phyloP scores from a whole-genome alignment of 2,329 filamentous ascomycete species.

The Emmonsiellopsis sp. region DNA sequence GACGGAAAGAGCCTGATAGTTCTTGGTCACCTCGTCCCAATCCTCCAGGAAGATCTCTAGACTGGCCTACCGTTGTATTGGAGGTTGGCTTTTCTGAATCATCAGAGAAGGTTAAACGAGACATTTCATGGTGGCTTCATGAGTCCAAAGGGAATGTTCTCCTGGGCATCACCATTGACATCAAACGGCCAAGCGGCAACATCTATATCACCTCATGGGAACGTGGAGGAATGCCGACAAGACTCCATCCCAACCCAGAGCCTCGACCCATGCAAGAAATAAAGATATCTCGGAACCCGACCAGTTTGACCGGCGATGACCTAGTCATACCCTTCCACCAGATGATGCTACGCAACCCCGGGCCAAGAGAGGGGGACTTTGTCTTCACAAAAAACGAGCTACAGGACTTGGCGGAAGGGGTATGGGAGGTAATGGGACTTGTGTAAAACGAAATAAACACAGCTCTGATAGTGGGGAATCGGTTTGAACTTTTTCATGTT shows the following conservation, averaged over 20 bases:
- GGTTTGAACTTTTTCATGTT: no score
- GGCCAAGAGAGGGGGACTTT: not conserved
- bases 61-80: slow-evolving; percentile 3
- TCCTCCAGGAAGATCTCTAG: not conserved
- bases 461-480: no score
- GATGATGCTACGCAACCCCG: not conserved
- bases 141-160: not conserved
- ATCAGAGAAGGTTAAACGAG: not conserved
- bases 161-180: not conserved
- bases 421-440: no score
- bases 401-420: not conserved
- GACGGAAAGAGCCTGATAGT: not conserved
- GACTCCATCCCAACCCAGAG: not conserved
- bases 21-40: not conserved
- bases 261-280: not conserved
- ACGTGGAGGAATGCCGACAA: not conserved
- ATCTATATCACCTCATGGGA: slow-evolving; percentile 2
- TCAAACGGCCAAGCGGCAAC: not conserved
- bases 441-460: no score
- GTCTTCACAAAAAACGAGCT: slow-evolving; percentile 1
- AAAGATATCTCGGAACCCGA: not conserved
- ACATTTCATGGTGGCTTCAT: slow-evolving; percentile 1
- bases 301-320: not conserved
- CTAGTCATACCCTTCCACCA: not conserved
- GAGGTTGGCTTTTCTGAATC: not conserved